Evolutionary conservation across 202 grass and related monocot species (phyloP), one percentile per base, ranked within the genome.

Genomic region (Panicum hallii): DNA sequence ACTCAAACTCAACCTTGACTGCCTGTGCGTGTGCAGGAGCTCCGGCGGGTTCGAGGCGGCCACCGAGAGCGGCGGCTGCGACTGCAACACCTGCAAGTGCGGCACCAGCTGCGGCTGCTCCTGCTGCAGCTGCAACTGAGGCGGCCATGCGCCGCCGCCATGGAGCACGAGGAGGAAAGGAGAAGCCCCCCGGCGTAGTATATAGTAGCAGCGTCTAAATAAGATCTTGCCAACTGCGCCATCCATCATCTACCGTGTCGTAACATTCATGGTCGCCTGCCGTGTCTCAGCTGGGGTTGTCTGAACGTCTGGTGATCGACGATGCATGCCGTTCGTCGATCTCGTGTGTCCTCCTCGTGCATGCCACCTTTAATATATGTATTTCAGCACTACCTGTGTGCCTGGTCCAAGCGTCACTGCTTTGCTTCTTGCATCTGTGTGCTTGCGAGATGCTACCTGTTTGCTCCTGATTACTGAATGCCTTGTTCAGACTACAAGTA

Each of bases 111-210:
- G 95, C 92, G 70, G 74, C 81, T 91, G 92, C 79, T 16, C 55
- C 70, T 74, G 86, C 79, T 94, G 95, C 84, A 83, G 49, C 82
- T 91, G 90, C 84, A 94, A 94, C 50, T 97, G 93, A 90, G 74
- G 50, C 45, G 38, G 20, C 47, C 30, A 11, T 13, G n/a, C 8
- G 22, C 40, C 58, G 63, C n/a, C 60, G 26, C 48, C 0, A 7
- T 8, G 43, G 32, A 12, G 64, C 84, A 75, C 72, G 84, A 80
- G 84, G 65, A 80, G 38, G 46, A 7, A 7, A 46, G 63, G 49
- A 75, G 73, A 56, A 14, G 28, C 30, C 63, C 41, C 14, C 57
- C 16, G 17, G 6, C 56, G 14, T 32, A 45, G 12, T 47, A 13
- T 26, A 8, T 69, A 30, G 9, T 28, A 68, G 14, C 44, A 30